These are phyloP conservation scores for Allium fistulosum DNA, from an alignment of 106 monocot genomes.

Conservation along the genomic window DNA sequence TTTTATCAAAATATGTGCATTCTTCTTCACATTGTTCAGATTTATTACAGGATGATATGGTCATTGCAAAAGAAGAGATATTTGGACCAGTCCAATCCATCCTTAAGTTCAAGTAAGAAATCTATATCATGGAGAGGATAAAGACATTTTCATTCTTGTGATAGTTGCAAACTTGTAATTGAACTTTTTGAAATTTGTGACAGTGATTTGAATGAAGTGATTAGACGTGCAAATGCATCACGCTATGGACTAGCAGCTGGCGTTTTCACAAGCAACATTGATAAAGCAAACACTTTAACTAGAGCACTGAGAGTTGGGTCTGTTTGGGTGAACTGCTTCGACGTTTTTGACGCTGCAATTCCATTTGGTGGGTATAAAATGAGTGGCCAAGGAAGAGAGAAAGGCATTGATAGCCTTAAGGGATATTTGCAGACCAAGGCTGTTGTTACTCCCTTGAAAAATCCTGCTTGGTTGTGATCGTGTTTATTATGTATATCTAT, in stretches of 20 bases:
- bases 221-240: slow-evolving; percentile 50
- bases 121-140: background rate
- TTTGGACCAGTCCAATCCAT: slow-evolving; percentile 59
- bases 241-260: slow-evolving; percentile 81
- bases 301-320: slow-evolving; percentile 60
- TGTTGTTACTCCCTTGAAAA: slow-evolving; percentile 59
- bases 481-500: too few species aligned
- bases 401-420: slow-evolving; percentile 82
- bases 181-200: background rate
- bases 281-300: slow-evolving; percentile 73
- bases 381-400: slow-evolving; percentile 89
- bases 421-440: slow-evolving; percentile 83
- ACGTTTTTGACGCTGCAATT: slow-evolving; percentile 81
- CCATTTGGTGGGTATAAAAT: slow-evolving; percentile 95
- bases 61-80: slow-evolving; percentile 46
- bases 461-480: slow-evolving; percentile 69
- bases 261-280: slow-evolving; percentile 69
- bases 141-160: background rate
- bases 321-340: slow-evolving; percentile 79
- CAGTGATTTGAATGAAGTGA: slow-evolving; percentile 87
- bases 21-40: background rate
- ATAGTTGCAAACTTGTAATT: background rate
- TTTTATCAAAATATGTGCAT: too few species aligned
- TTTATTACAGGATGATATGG: slow-evolving; percentile 31
- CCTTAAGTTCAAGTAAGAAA: slow-evolving; percentile 45